Evolutionary conservation across 148 eudicot genomes (phyloP), one percentile per base, ranked within the genome.

Genomic region (Rhododendron griersonianum): DNA sequence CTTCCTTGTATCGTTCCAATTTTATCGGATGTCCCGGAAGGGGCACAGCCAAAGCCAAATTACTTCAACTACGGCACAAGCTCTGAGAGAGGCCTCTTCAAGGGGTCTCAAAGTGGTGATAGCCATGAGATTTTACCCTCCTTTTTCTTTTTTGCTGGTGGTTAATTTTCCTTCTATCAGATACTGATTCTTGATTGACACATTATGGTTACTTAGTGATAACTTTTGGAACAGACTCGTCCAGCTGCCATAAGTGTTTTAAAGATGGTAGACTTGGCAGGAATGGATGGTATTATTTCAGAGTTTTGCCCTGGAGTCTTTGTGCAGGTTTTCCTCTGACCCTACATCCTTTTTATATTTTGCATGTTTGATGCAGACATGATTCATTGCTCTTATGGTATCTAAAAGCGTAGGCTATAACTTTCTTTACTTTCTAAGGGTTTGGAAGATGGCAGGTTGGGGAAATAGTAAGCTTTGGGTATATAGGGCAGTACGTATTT

Each of bases 221-320:
- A 30, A 50, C 78, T 76, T 69, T 89, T 76, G 48, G 79, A 84
- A 89, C 87, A 96, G 98, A 91, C 95, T 86, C 98, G 98, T 87
- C 87, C 95, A 73, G 98, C 94, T 86, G 99, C 88, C 84, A 91
- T 95, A 37, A 88, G 89, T 74, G 75, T 87, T 85, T 83, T 96
- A 87, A 90, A 91, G 92, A 89, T 84, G 87, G 98, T 90, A 74
- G 93, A 91, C 88, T 95, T 96, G 87, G 94, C 90, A 65, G 99
- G 99, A 87, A 86, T 86, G 82, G 93, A 93, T 89, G 99, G 95
- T 25, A 86, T 96, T 71, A 79, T 91, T 86, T 96, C 98, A 19
- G 96, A 95, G 83, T 91, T 90, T 78, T 90, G 93, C 30, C 98
- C 98, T 80, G 98, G 99, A 84, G 98, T 96, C 88, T 96, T 95